Evolutionary conservation across 2,329 filamentous ascomycete species (phyloP), one percentile per base, ranked within the genome.

Genomic region (Trichoderma afroharzianum): DNA sequence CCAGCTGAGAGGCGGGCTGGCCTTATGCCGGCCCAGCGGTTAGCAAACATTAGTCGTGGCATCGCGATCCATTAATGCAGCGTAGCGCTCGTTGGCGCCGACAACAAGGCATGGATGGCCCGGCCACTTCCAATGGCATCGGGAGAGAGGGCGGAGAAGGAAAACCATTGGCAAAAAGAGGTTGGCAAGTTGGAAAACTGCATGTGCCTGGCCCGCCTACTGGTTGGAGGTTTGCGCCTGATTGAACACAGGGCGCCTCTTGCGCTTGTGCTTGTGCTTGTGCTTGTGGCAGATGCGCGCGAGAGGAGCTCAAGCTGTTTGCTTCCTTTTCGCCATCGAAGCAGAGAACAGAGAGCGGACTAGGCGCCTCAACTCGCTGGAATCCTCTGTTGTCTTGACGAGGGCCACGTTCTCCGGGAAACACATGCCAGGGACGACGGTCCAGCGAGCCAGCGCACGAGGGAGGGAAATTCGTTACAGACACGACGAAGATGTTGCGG

Each of bases 31-130:
- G 66, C 11, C 55, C 66, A 59, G 66, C 66, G 66, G 66, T 68
- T 68, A 68, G 66, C 66, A 68, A 32, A 24, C 12, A n/a, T 21
- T 59, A 33, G 28, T 33, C 15, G 32, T 24, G 47, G 55, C 32
- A 36, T 43, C 36, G 53, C 66, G 66, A 68, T 68, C 66, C 43
- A 50, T 68, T 61, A 12, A 68, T 36, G 66, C 66, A 68, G 36
- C 33, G 61, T 68, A 61, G 66, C 66, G 66, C 66, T 68, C 28
- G 66, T 68, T 68, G 66, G 66, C 66, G 66, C 66, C 66, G 66
- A 61, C 55, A 18, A 36, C 6, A 33, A 61, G 32, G 30, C 66
- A 43, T 43, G 39, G 39, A 43, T 43, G 39, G 39, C 39, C 39
- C 18, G 39, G 39, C 43, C 28, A 32, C 53, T 24, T 58, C 64